Percentiles rank a stretch among this genome's conserved stretches.
These are phyloP conservation scores for Gynochthodes officinalis DNA, from an alignment of 257 asterid species.

Conservation along the genomic window DNA sequence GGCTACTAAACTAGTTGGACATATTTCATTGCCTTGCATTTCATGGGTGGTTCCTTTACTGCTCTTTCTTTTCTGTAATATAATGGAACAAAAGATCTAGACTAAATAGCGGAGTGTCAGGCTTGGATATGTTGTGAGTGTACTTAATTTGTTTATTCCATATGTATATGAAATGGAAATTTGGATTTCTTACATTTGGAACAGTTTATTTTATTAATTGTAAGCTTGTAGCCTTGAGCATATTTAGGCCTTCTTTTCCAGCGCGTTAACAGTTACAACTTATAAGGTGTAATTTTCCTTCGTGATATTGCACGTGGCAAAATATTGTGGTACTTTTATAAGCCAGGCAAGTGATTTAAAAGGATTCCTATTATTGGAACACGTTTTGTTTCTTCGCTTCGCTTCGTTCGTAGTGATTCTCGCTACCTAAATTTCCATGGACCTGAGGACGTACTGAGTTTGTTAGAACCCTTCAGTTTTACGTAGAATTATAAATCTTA, in stretches of 20 bases:
- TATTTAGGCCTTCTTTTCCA: too few relatives aligned
- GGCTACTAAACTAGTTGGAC: slow-evolving; percentile 40
- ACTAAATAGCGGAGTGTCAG: neutral
- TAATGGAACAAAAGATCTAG: neutral
- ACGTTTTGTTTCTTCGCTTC: too few relatives aligned
- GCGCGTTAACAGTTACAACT: too few relatives aligned
- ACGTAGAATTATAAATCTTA: too few relatives aligned
- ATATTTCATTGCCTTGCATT: neutral
- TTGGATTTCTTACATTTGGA: neutral
- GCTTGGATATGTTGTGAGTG: neutral
- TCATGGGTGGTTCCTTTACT: neutral
- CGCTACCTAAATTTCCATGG: too few relatives aligned
- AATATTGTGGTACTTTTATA: neutral
- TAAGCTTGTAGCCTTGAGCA: neutral
- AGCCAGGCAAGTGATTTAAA: too few relatives aligned
- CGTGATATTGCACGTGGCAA: neutral
- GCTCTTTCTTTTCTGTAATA: neutral
- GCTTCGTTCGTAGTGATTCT: too few relatives aligned
- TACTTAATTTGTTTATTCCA: neutral
- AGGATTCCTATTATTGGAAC: too few relatives aligned
- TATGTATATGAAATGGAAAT: neutral
- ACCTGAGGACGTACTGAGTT: too few relatives aligned
- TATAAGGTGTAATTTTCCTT: too few relatives aligned
- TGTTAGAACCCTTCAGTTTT: too few relatives aligned
- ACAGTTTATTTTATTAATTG: neutral